phyloP scores from a whole-genome alignment of 768 basidiomycete genomes.

The Serpula lacrymans region DNA sequence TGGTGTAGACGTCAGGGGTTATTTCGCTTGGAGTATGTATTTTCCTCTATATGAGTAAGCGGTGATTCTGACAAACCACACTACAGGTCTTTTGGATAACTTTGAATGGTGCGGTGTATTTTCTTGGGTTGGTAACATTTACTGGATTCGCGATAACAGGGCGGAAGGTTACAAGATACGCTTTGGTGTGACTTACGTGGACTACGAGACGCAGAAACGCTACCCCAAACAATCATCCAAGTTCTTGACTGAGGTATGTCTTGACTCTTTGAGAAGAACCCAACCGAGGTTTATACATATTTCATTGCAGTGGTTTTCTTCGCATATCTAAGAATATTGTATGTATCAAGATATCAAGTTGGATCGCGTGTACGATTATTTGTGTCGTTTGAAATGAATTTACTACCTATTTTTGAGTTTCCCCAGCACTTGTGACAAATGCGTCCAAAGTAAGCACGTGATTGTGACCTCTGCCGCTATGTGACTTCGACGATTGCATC shows the following conservation, averaged over 20 bases:
- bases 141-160: constrained; percentile 15
- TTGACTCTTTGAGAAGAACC: no score
- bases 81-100: constrained; percentile 36
- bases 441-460: no score
- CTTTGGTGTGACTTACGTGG: constrained; percentile 44
- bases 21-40: constrained; percentile 40
- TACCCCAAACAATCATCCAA: constrained; percentile 21
- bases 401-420: no score
- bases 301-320: no score
- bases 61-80: constrained; percentile 3
- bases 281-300: no score
- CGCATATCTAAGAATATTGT: no score
- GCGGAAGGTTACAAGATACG: constrained; percentile 41
- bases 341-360: no score
- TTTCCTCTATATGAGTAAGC: neutral
- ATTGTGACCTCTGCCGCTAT: no score
- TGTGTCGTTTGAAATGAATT: no score
- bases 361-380: no score
- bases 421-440: no score
- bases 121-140: neutral
- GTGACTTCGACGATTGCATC: no score
- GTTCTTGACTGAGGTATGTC: constrained; percentile 21
- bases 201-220: constrained; percentile 29
- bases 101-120: constrained; percentile 36
- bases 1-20: constrained; percentile 31